Base-by-base conservation (phyloP, 2,329 filamentous ascomycete species). In the Aspergillus tamarii region DNA sequence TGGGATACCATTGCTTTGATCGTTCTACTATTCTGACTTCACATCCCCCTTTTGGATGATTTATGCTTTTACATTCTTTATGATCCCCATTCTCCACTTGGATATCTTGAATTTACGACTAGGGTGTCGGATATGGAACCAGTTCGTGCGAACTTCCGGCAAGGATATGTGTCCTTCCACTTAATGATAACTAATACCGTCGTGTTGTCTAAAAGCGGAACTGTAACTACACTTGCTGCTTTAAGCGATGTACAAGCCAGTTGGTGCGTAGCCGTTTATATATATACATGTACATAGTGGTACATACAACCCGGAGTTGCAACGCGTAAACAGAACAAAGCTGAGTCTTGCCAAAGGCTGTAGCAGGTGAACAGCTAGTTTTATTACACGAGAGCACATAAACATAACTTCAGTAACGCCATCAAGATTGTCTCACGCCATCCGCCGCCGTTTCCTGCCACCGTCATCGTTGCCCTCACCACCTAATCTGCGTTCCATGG, bases 401-500 rank as follows among this genome's bases (percentile, higher is more conserved):
- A 52, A 32, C 28, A 32, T 34, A 21, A 26, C 46, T 30, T 30
- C 14, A 50, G 16, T 50, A 28, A 28, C 46, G 26, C 46, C 8
- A 26, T 30, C 46, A 19, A 7, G 16, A 43, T 39, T 12, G 43
- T 55, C 61, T 65, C 67, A 75, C 55, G 62, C 71, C 59, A 74
- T 54, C 57, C 74, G 69, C 28, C 71, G 69, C 23, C 73, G 69
- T 66, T 77, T 77, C 45, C 72, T 70, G 9, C 66, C 67, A 60
- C 65, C 69, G 52, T 61, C 59, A 45, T 67, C 59, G 23, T 63
- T 65, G 58, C 67, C 67, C 62, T 61, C 65, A 43, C 77, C 78
- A 30, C 73, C 67, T 12, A 75, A 77, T 65, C 87, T 81, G 66
- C 86, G 80, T 57, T 80, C 81, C 74, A 81, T 79, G 0, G 88